phyloP scores from a whole-genome alignment of 75 land plant genomes.

The Cryptomeria japonica region DNA sequence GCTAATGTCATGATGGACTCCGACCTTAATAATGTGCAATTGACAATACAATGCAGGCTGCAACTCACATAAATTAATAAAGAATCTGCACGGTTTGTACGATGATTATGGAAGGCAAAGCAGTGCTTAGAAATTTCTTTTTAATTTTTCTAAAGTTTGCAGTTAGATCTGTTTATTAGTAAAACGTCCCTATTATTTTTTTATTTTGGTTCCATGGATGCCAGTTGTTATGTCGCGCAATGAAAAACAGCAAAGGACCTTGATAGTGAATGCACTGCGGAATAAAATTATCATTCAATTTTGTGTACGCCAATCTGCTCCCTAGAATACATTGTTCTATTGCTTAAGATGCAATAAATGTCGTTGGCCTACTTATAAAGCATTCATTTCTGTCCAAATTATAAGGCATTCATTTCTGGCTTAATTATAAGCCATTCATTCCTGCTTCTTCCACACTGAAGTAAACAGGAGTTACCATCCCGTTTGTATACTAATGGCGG shows the following conservation, averaged over 20 bases:
- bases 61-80: too few relatives aligned
- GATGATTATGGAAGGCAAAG: not conserved
- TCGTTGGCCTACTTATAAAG: too few relatives aligned
- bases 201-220: not conserved
- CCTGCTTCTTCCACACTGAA: not conserved
- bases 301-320: not conserved
- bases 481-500: not conserved
- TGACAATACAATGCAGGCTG: too few relatives aligned
- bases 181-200: not conserved
- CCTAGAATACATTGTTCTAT: not conserved
- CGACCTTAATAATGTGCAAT: too few relatives aligned
- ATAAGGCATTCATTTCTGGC: not conserved
- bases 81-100: not conserved
- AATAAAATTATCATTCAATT: not conserved
- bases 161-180: too few relatives aligned
- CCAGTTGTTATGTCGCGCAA: not conserved
- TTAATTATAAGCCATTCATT: too few relatives aligned
- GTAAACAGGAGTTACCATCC: too few relatives aligned
- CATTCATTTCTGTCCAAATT: not conserved
- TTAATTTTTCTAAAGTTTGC: not conserved
- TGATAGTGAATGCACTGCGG: not conserved
- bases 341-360: not conserved
- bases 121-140: not conserved
- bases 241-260: not conserved
- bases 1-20: too few relatives aligned